phyloP scores from a whole-genome alignment of 2,329 filamentous ascomycete genomes.

The Pseudonectria buxi region DNA sequence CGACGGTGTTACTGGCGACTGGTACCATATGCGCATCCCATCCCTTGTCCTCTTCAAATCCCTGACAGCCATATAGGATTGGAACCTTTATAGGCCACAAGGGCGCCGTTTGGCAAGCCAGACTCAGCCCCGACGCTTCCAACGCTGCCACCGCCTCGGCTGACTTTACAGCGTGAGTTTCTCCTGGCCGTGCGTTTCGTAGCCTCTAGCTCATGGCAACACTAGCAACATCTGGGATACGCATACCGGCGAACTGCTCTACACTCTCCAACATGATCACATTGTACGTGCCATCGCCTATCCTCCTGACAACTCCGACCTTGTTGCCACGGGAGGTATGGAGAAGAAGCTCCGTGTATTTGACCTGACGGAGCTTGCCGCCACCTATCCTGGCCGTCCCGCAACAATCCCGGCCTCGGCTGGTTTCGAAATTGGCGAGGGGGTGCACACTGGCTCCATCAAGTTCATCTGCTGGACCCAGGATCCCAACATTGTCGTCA shows the following conservation, averaged over 20 bases:
- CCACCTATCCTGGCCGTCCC: slow-evolving; percentile 32
- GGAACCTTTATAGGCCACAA: slow-evolving; percentile 98
- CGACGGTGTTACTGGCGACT: slow-evolving; percentile 91
- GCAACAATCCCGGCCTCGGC: slow-evolving; percentile 51
- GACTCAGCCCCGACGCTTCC: slow-evolving; percentile 79
- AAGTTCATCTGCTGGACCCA: slow-evolving; percentile 94
- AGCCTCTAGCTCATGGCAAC: slow-evolving; percentile 22
- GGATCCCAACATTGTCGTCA: slow-evolving; percentile 82
- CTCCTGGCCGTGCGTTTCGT: background rate
- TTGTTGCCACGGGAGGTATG: slow-evolving; percentile 86
- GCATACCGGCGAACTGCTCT: slow-evolving; percentile 81
- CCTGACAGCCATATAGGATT: slow-evolving; percentile 58
- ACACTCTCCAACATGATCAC: slow-evolving; percentile 84
- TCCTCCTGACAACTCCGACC: slow-evolving; percentile 70
- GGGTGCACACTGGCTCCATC: slow-evolving; percentile 79
- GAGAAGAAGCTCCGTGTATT: slow-evolving; percentile 97
- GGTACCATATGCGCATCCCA: slow-evolving; percentile 42
- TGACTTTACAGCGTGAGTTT: slow-evolving; percentile 81
- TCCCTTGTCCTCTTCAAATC: background rate
- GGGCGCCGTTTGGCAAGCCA: slow-evolving; percentile 93
- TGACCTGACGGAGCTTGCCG: slow-evolving; percentile 61
- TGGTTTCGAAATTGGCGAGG: slow-evolving; percentile 81
- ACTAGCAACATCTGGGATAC: slow-evolving; percentile 93
- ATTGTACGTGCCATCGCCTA: slow-evolving; percentile 94
- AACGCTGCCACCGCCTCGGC: slow-evolving; percentile 90